Percentiles rank a stretch among this genome's conserved stretches.
These are phyloP conservation scores for Phytopythium kandeliae DNA, from an alignment of 352 stramenopile genomes.

Conservation along the genomic window DNA sequence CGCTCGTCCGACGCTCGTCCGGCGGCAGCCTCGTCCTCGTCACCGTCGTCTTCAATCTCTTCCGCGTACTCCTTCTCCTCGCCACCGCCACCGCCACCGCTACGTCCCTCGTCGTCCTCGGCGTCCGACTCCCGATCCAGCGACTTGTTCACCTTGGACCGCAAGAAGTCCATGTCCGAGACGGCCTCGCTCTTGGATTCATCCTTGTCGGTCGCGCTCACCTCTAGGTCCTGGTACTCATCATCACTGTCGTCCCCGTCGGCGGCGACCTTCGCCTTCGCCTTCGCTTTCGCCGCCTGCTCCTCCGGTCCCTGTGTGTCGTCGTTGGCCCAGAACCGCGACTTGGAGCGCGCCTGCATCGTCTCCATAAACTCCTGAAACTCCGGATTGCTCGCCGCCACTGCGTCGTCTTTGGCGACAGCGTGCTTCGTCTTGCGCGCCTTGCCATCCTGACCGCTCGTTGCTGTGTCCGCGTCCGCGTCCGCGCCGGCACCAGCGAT, in stretches of 20 bases:
- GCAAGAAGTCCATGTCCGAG: constrained; percentile 93
- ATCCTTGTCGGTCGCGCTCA: constrained; percentile 25
- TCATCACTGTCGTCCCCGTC: constrained; percentile 49
- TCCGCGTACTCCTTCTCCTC: constrained; percentile 29
- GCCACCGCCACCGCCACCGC: constrained; percentile 14
- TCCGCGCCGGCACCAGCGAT: constrained; percentile 1
- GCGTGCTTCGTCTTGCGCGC: constrained; percentile 8
- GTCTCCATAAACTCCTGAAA: constrained; percentile 89
- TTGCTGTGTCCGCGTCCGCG: constrained; percentile 7
- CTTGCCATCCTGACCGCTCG: constrained; percentile 19
- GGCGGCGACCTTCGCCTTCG: constrained; percentile 24
- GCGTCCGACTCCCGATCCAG: constrained; percentile 63
- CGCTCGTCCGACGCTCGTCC: too few species aligned
- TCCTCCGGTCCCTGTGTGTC: constrained; percentile 55
- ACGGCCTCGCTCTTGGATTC: constrained; percentile 27
- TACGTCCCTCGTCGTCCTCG: constrained; percentile 8
- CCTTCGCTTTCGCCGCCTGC: constrained; percentile 14
- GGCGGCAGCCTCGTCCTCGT: too few species aligned
- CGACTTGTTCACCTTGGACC: constrained; percentile 91
- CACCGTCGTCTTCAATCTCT: constrained; percentile 37
- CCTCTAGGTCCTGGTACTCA: constrained; percentile 84
- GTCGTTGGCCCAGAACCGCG: constrained; percentile 90
- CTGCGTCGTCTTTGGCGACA: constrained; percentile 10
- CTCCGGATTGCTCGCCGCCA: constrained; percentile 41
- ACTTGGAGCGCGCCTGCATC: constrained; percentile 87